Conservation (phyloP, 768 basidiomycete species). For the Psilocybe cyanescens region DNA sequence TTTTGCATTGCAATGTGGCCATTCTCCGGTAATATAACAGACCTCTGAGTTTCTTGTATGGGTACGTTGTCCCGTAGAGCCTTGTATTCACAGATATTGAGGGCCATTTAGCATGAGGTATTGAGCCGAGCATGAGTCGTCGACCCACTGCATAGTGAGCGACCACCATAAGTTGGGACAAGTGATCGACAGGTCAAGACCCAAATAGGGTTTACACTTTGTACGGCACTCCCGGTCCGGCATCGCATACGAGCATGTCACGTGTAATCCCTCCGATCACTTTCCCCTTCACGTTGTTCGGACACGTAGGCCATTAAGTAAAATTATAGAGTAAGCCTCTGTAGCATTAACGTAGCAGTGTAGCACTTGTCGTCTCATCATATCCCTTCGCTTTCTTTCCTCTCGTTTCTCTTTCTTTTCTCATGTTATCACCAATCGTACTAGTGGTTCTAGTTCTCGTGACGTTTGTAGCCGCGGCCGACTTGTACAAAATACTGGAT, state of each 20-base stretch:
- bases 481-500: slow-evolving; percentile 84
- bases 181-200: too few species aligned
- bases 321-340: background rate
- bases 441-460: slow-evolving; percentile 41
- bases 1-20: background rate
- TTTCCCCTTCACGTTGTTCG: slow-evolving; percentile 3
- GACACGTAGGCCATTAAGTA: slow-evolving; percentile 34
- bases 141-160: background rate
- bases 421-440: slow-evolving; percentile 38
- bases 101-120: background rate
- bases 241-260: background rate
- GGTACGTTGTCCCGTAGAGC: background rate
- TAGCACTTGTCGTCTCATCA: slow-evolving; percentile 12
- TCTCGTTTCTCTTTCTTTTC: slow-evolving; percentile 18
- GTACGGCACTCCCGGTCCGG: background rate
- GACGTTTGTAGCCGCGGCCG: slow-evolving; percentile 54
- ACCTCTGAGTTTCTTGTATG: slow-evolving; percentile 21
- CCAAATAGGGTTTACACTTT: background rate
- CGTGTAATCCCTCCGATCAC: slow-evolving; percentile 5
- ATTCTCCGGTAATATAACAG: background rate
- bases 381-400: slow-evolving; percentile 18
- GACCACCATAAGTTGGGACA: background rate
- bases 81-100: background rate
- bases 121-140: background rate
- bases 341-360: slow-evolving; percentile 3